Percentiles rank a stretch among this genome's conserved stretches.
phyloP scores from a whole-genome alignment of 2,329 filamentous ascomycete species.

The Aspergillus pseudoviridinutans region DNA sequence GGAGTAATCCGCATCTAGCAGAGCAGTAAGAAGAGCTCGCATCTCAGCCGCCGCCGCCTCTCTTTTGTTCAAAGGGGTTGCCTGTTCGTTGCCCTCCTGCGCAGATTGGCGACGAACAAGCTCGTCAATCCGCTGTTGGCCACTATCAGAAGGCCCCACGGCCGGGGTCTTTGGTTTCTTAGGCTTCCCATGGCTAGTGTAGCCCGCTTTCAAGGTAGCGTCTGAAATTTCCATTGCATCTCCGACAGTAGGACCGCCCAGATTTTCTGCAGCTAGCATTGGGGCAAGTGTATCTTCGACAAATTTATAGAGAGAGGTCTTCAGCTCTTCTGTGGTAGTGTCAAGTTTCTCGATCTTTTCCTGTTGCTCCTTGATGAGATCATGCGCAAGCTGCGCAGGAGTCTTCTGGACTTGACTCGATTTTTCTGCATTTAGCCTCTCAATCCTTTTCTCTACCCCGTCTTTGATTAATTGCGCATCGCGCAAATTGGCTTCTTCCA shows the following conservation, averaged over 20 bases:
- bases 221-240: slow-evolving; percentile 64
- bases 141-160: slow-evolving; percentile 26
- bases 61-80: slow-evolving; percentile 38
- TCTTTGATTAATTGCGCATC: slow-evolving; percentile 46
- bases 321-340: slow-evolving; percentile 56
- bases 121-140: slow-evolving; percentile 50
- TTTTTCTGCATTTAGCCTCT: slow-evolving; percentile 55
- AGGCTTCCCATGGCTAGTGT: slow-evolving; percentile 49
- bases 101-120: slow-evolving; percentile 41
- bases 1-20: slow-evolving; percentile 44
- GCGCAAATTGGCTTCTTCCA: slow-evolving; percentile 44
- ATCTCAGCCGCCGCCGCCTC: slow-evolving; percentile 48
- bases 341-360: slow-evolving; percentile 59
- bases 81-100: slow-evolving; percentile 17
- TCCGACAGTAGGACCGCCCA: slow-evolving; percentile 78
- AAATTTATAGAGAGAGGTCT: slow-evolving; percentile 64
- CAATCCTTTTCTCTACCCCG: slow-evolving; percentile 56
- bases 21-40: slow-evolving; percentile 43
- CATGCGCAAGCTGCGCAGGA: slow-evolving; percentile 58
- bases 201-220: slow-evolving; percentile 50
- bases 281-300: slow-evolving; percentile 66
- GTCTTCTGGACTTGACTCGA: slow-evolving; percentile 56
- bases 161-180: slow-evolving; percentile 35
- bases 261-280: slow-evolving; percentile 77
- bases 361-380: slow-evolving; percentile 59